Conservation (phyloP, 345 rosid genomes). For the Geranium brycei region DNA sequence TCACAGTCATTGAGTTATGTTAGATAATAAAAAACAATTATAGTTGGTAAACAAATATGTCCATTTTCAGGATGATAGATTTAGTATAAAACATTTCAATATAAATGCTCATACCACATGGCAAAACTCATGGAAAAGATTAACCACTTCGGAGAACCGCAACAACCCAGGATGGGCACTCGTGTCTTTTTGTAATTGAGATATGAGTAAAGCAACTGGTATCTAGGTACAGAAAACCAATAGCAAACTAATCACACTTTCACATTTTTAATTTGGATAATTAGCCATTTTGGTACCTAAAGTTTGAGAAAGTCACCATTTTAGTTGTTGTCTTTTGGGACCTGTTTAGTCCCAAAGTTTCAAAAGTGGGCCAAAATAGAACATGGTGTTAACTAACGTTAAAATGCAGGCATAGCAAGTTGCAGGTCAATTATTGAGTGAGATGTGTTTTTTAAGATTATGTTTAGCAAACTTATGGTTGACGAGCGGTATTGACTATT, state of each 20-base stretch:
- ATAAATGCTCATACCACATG: conserved; percentile 68
- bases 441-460: no score
- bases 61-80: background rate
- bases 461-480: no score
- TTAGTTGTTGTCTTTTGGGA: no score
- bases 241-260: conserved; percentile 1
- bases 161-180: conserved; percentile 33
- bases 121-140: conserved; percentile 84
- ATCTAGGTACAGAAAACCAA: conserved; percentile 32
- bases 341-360: no score
- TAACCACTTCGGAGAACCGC: conserved; percentile 86
- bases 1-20: background rate
- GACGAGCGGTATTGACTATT: no score
- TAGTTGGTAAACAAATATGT: background rate
- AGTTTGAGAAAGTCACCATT: no score
- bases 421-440: no score
- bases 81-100: background rate
- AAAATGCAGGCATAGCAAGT: no score
- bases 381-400: no score
- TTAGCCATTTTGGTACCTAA: no score
- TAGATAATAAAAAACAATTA: no score
- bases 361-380: no score
- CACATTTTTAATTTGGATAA: background rate
- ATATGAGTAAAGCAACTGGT: conserved; percentile 60
- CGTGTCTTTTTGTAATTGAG: conserved; percentile 50